phyloP scores from a whole-genome alignment of 176 grass and related monocot genomes.

The Pontederia paniculata region DNA sequence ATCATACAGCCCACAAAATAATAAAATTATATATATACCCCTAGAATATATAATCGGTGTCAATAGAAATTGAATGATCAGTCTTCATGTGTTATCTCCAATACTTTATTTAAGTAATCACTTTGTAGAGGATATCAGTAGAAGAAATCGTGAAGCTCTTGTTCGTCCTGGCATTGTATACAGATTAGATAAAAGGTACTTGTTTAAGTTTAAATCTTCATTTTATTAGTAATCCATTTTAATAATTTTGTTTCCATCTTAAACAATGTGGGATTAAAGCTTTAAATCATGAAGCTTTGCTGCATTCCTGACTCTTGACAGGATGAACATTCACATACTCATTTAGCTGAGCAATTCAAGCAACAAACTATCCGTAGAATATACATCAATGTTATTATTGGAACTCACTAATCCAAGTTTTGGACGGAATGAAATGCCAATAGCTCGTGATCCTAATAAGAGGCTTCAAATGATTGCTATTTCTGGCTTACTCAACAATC shows the following conservation, averaged over 20 bases:
- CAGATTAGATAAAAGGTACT: slow-evolving; percentile 91
- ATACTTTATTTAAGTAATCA: slow-evolving; percentile 50
- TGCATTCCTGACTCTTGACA: slow-evolving; percentile 33
- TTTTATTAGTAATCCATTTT: neutral
- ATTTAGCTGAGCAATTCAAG: slow-evolving; percentile 89
- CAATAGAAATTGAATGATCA: too few species aligned
- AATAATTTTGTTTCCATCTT: neutral
- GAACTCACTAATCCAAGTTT: slow-evolving; percentile 48
- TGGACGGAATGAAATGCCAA: slow-evolving; percentile 55
- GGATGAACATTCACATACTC: slow-evolving; percentile 90
- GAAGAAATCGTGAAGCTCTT: slow-evolving; percentile 36
- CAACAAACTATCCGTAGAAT: slow-evolving; percentile 68
- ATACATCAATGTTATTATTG: slow-evolving; percentile 83
- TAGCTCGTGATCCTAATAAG: slow-evolving; percentile 88
- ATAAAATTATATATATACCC: too few species aligned
- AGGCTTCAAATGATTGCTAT: slow-evolving; percentile 72
- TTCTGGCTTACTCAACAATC: slow-evolving; percentile 42
- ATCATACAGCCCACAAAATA: too few species aligned
- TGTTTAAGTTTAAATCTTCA: slow-evolving; percentile 21
- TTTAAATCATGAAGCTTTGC: neutral
- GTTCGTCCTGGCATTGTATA: slow-evolving; percentile 90
- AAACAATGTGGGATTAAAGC: neutral
- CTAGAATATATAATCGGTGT: too few species aligned
- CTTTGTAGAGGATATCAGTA: slow-evolving; percentile 23
- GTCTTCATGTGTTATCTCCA: too few species aligned